Percentiles rank a stretch among this genome's conserved stretches.
Evolutionary conservation across 208 protist genomes (phyloP).

Genomic region (Acanthamoeba triangularis): DNA sequence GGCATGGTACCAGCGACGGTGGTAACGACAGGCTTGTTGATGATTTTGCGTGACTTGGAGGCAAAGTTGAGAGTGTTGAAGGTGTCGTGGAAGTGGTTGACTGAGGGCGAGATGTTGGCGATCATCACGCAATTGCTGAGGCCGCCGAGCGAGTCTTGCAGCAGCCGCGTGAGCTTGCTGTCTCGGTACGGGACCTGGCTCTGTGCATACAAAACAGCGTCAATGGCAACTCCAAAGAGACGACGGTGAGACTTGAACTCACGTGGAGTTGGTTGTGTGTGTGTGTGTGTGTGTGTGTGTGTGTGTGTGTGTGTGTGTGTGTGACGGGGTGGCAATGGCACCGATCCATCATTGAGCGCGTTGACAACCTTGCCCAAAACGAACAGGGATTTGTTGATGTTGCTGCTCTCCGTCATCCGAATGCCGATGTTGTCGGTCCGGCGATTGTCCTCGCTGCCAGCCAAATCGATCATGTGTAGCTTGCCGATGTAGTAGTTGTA

Average conservation of each 20-base stretch:
- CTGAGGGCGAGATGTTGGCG: constrained; percentile 89
- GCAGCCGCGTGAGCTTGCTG: constrained; percentile 95
- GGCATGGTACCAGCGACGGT: constrained; percentile 1
- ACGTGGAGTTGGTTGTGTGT: no score
- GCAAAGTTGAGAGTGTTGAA: constrained; percentile 94
- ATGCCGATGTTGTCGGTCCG: constrained; percentile 63
- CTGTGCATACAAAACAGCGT: not conserved
- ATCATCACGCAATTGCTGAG: constrained; percentile 93
- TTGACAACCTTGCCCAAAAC: constrained; percentile 95
- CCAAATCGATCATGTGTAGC: constrained; percentile 93
- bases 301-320: no score
- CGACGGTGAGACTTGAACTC: no score
- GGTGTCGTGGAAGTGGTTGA: constrained; percentile 91
- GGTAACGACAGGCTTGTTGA: constrained; percentile 79
- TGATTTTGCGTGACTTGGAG: constrained; percentile 75
- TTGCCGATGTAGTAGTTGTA: constrained; percentile 85
- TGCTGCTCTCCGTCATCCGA: constrained; percentile 91
- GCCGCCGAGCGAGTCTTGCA: constrained; percentile 94
- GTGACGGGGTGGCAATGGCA: not conserved
- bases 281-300: no score
- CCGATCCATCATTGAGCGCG: constrained; percentile 83
- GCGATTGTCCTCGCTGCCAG: constrained; percentile 87
- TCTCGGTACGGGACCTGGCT: constrained; percentile 93
- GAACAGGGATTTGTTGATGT: constrained; percentile 94
- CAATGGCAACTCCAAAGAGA: no score